These are phyloP conservation scores for Fusarium multiceps DNA, from an alignment of 2,329 filamentous ascomycete genomes.

Conservation along the genomic window DNA sequence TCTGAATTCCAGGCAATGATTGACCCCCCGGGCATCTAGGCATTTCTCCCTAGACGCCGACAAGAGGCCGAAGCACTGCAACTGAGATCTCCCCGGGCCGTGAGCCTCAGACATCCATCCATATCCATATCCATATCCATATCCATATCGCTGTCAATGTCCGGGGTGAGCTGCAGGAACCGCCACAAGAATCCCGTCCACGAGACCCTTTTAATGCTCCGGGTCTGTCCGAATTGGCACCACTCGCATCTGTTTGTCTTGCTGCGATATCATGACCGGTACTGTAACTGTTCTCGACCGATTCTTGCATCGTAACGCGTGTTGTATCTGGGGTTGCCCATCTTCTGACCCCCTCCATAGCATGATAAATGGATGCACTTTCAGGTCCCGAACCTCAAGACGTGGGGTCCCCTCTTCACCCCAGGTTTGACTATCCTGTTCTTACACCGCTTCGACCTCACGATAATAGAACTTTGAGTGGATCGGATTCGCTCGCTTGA, in stretches of 20 bases:
- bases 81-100: constrained; percentile 30
- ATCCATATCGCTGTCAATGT: constrained; percentile 5
- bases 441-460: constrained; percentile 45
- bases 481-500: constrained; percentile 43
- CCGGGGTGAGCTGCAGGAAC: constrained; percentile 45
- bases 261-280: constrained; percentile 19
- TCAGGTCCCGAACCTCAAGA: constrained; percentile 4
- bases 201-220: constrained; percentile 42
- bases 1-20: not conserved
- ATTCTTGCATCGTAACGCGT: constrained; percentile 40
- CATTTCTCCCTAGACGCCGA: constrained; percentile 34
- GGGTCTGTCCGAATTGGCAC: constrained; percentile 47
- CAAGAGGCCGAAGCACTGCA: constrained; percentile 22
- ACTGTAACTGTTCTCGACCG: constrained; percentile 34
- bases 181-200: constrained; percentile 41
- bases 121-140: too few species aligned
- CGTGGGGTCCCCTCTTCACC: constrained; percentile 37
- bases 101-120: constrained; percentile 17
- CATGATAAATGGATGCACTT: constrained; percentile 11
- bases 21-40: constrained; percentile 16
- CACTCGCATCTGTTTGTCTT: constrained; percentile 40
- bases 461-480: constrained; percentile 24
- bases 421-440: constrained; percentile 21
- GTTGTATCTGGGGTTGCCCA: constrained; percentile 29
- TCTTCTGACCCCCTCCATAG: constrained; percentile 26